Evolutionary conservation across 257 asterid genomes (phyloP).

Genomic region (Fraxinus anomala): DNA sequence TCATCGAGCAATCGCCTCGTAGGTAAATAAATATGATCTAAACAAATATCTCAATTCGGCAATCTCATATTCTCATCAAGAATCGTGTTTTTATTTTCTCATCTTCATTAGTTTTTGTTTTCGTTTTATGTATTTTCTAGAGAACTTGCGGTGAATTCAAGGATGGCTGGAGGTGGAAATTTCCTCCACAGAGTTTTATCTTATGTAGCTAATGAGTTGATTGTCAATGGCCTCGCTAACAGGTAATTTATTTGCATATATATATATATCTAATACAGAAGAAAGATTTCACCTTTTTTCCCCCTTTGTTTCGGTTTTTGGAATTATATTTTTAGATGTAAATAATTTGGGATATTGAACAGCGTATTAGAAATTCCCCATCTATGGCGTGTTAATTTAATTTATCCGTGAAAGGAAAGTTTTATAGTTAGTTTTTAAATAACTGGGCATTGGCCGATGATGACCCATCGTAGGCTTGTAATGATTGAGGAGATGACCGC

Average conservation of each 20-base stretch:
- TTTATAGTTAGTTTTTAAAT: not conserved
- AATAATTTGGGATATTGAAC: not conserved
- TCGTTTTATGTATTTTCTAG: not conserved
- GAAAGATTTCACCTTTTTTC: not conserved
- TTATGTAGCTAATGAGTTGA: constrained; percentile 40
- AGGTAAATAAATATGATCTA: not conserved
- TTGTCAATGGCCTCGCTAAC: constrained; percentile 53
- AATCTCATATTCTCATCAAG: not conserved
- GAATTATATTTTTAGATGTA: not conserved
- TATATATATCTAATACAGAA: not conserved
- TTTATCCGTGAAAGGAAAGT: not conserved
- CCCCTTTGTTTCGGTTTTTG: not conserved
- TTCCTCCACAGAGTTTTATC: constrained; percentile 36
- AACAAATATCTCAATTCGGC: not conserved
- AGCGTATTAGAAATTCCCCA: not conserved
- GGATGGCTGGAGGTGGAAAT: constrained; percentile 48
- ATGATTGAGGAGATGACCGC: constrained; percentile 16
- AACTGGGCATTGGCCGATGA: not conserved
- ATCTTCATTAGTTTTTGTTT: not conserved
- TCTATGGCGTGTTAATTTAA: not conserved
- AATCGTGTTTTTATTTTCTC: not conserved
- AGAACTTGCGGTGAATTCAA: not conserved
- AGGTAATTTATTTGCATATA: constrained; percentile 24
- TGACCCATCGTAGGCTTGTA: constrained; percentile 12
- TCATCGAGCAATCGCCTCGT: not conserved